Conservation (phyloP, 768 basidiomycete genomes). For the Polyporus arcularius region DNA sequence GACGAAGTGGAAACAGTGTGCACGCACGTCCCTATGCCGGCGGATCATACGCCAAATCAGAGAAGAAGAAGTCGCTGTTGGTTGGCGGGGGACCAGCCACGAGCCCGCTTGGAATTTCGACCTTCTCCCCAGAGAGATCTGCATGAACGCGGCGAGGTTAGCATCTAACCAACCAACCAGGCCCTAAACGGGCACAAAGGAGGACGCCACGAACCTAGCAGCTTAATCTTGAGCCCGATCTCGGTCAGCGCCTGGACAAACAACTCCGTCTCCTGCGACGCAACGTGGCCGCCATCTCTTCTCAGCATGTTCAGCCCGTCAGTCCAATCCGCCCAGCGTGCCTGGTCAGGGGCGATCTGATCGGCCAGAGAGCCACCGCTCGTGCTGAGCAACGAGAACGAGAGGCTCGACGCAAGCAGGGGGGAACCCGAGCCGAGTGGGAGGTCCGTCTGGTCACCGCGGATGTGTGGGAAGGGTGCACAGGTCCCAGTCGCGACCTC, state of each 20-base stretch:
- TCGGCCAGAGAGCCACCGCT: conserved; percentile 76
- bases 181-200: not conserved
- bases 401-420: conserved; percentile 63
- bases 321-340: conserved; percentile 91
- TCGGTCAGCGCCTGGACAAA: conserved; percentile 88
- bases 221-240: conserved; percentile 88
- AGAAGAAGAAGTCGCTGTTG: conserved; percentile 86
- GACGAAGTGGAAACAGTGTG: too few species aligned
- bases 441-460: conserved; percentile 39
- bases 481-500: conserved; percentile 81
- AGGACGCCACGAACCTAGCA: conserved; percentile 59
- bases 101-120: conserved; percentile 84
- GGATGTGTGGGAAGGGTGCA: conserved; percentile 61
- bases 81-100: conserved; percentile 76
- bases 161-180: not conserved
- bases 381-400: conserved; percentile 70
- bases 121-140: conserved; percentile 89
- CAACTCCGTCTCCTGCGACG: conserved; percentile 82
- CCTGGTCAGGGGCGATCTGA: conserved; percentile 72
- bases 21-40: too few species aligned
- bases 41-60: conserved; percentile 47
- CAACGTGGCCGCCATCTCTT: conserved; percentile 77
- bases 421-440: conserved; percentile 57
- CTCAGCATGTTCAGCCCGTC: conserved; percentile 90
- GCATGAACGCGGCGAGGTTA: not conserved